Conservation (phyloP, 2,329 filamentous ascomycete genomes). For the Ceratocystis harringtonii region DNA sequence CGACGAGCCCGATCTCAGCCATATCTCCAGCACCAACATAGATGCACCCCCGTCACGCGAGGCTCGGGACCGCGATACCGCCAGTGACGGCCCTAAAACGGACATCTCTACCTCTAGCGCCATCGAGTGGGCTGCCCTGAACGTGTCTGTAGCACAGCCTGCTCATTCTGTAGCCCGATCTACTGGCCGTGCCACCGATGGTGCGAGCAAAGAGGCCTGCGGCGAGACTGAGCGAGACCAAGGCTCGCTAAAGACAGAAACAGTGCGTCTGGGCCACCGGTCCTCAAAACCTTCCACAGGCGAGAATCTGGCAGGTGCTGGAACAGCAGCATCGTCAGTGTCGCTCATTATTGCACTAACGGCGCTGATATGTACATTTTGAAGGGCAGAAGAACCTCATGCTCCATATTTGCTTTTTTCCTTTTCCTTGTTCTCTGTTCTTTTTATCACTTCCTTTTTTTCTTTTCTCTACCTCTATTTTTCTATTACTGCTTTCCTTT, state of each 20-base stretch:
- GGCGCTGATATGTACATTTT: constrained; percentile 16
- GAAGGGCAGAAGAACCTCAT: not conserved
- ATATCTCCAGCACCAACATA: not conserved
- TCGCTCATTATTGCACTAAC: constrained; percentile 16
- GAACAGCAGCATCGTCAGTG: constrained; percentile 14
- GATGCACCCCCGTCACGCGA: too few species aligned
- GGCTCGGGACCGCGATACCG: too few species aligned
- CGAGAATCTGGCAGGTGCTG: constrained; percentile 9
- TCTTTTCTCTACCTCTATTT: not conserved
- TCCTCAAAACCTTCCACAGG: constrained; percentile 1
- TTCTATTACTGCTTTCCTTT: not conserved
- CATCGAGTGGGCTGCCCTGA: too few species aligned
- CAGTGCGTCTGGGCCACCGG: not conserved
- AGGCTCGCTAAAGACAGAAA: too few species aligned
- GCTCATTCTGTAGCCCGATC: too few species aligned
- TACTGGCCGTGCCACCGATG: too few species aligned
- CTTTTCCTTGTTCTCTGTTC: not conserved
- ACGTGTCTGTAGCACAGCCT: too few species aligned
- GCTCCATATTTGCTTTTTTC: not conserved
- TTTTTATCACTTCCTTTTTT: constrained; percentile 1
- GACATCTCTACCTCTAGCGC: too few species aligned
- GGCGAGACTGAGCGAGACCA: too few species aligned
- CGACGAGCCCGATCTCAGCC: not conserved
- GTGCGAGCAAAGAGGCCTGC: too few species aligned
- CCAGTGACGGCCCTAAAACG: too few species aligned